Evolutionary conservation across 768 basidiomycete species (phyloP).

Genomic region (Hortiboletus flavorubellus): DNA sequence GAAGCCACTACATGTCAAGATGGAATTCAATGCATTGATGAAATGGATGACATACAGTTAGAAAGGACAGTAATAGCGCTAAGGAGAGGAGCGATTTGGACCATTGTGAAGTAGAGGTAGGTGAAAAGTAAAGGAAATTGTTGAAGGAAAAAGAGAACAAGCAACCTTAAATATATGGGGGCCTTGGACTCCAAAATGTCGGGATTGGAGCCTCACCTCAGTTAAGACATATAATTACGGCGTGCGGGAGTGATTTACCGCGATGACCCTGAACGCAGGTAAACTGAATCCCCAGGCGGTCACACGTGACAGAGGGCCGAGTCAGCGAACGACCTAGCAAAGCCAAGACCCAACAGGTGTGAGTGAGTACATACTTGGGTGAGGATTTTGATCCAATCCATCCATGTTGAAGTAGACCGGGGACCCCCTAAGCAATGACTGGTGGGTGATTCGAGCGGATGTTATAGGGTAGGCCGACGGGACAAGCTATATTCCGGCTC

Average conservation of each 20-base stretch:
- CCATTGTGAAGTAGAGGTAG: slow-evolving; percentile 11
- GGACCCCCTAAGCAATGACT: background rate
- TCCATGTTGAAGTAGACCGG: background rate
- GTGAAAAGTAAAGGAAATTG: background rate
- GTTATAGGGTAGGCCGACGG: background rate
- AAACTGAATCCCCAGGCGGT: too few species aligned
- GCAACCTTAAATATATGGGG: background rate
- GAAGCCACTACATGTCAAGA: background rate
- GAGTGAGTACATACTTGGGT: too few species aligned
- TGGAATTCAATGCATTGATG: background rate
- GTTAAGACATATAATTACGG: background rate
- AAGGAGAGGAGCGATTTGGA: slow-evolving; percentile 21
- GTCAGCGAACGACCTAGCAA: background rate
- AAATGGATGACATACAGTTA: slow-evolving; percentile 7
- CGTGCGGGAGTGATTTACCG: background rate
- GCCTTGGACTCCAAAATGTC: background rate
- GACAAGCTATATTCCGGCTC: background rate
- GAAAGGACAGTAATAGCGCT: slow-evolving; percentile 4
- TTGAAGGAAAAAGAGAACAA: background rate
- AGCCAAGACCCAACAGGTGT: background rate
- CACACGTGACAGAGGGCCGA: too few species aligned
- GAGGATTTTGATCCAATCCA: background rate
- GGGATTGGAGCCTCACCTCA: background rate
- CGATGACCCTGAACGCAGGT: background rate
- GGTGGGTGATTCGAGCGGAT: background rate